Base-by-base conservation (phyloP, 306 rosid genomes). In the Gastrolobium bilobum region DNA sequence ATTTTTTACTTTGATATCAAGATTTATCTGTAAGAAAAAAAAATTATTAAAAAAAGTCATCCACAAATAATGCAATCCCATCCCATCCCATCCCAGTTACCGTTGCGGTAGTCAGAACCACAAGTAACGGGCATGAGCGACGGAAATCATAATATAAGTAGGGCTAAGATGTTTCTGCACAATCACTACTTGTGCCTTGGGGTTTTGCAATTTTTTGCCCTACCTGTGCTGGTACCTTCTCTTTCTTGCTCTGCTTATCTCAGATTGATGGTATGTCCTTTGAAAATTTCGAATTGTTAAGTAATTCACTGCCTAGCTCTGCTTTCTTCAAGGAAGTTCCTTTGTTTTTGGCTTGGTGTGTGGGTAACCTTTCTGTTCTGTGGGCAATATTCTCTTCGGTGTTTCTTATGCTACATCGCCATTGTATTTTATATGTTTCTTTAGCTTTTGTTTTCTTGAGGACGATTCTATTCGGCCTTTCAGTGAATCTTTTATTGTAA, bases 301-400 rank as follows among this genome's bases (percentile, higher is more conserved):
- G 81, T 85, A 62, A 81, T 60, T 38, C 85, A 8, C 61, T 86
- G 51, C 88, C 94, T 71, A 84, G 91, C 81, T 84, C 89, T 68
- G 75, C 81, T 40, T 84, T 90, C 57, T 63, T 85, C 69, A 87
- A 80, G 60, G 91, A 90, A 75, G 83, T 78, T 63, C 82, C 90
- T 48, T 68, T 93, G 79, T 91, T 92, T 78, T 74, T 91, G 90
- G 98, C 97, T 65, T 95, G 98, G 98, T 95, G 99, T n/a, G n/a
- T n/a, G n/a, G 99, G 86, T 90, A 70, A 73, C 79, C 51, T 91
- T 87, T 81, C 84, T 95, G 47, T 82, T n/a, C n/a, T n/a, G n/a
- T n/a, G 83, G 90, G 83, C 92, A 11, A 47, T 89, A 73, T 89
- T 86, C 73, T 83, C 90, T 58, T 95, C 90, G 2, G 88, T 46